phyloP scores from a whole-genome alignment of 192 early-diverging fungal species.

The Backusella tarrabulga region DNA sequence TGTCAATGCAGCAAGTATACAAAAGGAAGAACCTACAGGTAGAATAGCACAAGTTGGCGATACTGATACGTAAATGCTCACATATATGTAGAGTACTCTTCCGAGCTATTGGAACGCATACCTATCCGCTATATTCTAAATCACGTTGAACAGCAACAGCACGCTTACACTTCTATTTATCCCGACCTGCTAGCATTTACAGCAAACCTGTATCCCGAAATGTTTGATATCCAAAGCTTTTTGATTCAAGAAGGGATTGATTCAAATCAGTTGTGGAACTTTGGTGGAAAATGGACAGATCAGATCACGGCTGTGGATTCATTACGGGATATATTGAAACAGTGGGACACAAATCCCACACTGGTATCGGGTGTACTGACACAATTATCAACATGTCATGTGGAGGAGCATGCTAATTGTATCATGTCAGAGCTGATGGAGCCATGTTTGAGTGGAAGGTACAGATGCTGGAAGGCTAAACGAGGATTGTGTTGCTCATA shows the following conservation, averaged over 20 bases:
- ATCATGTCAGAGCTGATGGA: constrained; percentile 17
- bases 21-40: background rate
- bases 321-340: background rate
- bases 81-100: constrained; percentile 29
- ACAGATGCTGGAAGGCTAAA: background rate
- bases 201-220: constrained; percentile 37
- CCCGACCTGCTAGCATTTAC: constrained; percentile 35
- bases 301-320: background rate
- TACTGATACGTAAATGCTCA: background rate
- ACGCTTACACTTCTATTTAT: constrained; percentile 34
- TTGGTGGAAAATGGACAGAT: background rate
- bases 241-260: constrained; percentile 26
- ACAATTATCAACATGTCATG: constrained; percentile 7
- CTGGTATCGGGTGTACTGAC: constrained; percentile 5
- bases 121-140: constrained; percentile 32
- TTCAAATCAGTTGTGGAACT: background rate
- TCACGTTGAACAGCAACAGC: constrained; percentile 23
- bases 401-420: constrained; percentile 6
- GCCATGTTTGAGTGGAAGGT: constrained; percentile 25
- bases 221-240: constrained; percentile 38
- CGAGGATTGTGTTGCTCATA: background rate
- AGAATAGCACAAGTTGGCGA: too few species aligned
- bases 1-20: background rate
- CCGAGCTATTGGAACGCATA: constrained; percentile 21
- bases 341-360: background rate